Percentiles rank a stretch among this genome's conserved stretches.
Conservation (phyloP, 2,329 filamentous ascomycete genomes). For the Emergomyces orientalis region DNA sequence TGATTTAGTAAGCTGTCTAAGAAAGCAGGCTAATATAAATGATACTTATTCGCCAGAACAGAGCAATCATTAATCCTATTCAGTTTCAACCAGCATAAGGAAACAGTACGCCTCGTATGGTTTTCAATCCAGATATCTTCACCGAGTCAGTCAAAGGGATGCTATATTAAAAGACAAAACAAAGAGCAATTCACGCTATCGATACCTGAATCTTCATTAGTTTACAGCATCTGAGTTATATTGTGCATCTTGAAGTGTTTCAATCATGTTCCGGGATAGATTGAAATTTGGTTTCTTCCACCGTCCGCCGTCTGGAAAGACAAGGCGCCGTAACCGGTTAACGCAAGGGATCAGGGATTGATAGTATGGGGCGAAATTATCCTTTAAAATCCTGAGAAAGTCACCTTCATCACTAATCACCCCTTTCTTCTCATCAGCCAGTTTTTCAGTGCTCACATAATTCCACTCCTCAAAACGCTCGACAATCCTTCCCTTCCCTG, state of each 20-base stretch:
- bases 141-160: too few species aligned
- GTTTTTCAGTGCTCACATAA: background rate
- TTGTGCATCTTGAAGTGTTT: too few species aligned
- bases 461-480: background rate
- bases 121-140: too few species aligned
- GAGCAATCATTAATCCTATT: background rate
- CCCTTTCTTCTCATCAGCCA: constrained; percentile 7
- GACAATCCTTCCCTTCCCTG: background rate
- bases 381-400: background rate
- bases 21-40: too few species aligned
- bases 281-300: too few species aligned
- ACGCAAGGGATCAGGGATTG: background rate
- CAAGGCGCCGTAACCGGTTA: background rate
- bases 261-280: too few species aligned
- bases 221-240: too few species aligned
- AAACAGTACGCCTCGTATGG: too few species aligned
- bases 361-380: background rate
- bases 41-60: background rate
- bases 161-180: too few species aligned
- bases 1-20: background rate
- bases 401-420: background rate
- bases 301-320: too few species aligned
- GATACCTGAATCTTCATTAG: too few species aligned
- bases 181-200: too few species aligned
- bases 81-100: background rate